phyloP scores from a whole-genome alignment of 2,329 filamentous ascomycete species.

The Penicillium sp. region DNA sequence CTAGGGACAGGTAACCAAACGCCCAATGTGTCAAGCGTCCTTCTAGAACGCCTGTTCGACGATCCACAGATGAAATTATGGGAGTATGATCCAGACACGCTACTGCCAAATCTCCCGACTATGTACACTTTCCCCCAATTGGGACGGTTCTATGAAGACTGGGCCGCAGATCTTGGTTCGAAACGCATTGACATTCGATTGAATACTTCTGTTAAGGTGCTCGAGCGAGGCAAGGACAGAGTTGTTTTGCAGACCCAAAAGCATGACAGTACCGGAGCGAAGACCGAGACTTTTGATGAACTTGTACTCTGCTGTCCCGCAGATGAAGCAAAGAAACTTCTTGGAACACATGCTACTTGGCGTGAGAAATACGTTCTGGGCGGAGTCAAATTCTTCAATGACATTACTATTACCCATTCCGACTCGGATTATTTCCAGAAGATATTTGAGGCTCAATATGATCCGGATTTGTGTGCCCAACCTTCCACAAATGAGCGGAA shows the following conservation, averaged over 20 bases:
- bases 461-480: conserved; percentile 50
- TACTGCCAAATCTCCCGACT: conserved; percentile 54
- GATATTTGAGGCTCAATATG: conserved; percentile 57
- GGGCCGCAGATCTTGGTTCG: conserved; percentile 51
- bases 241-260: conserved; percentile 38
- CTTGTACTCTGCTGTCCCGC: conserved; percentile 57
- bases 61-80: conserved; percentile 60
- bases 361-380: conserved; percentile 66
- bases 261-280: conserved; percentile 4
- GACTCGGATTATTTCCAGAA: conserved; percentile 58
- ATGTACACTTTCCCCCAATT: conserved; percentile 64
- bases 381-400: conserved; percentile 64
- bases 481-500: conserved; percentile 43
- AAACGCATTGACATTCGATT: conserved; percentile 58
- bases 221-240: conserved; percentile 51
- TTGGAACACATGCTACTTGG: conserved; percentile 53
- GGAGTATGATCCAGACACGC: conserved; percentile 56
- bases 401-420: conserved; percentile 61
- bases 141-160: conserved; percentile 56
- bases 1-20: conserved; percentile 73
- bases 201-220: conserved; percentile 33
- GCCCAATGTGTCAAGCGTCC: conserved; percentile 66
- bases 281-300: conserved; percentile 54
- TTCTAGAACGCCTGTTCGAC: conserved; percentile 61
- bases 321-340: conserved; percentile 55